These are phyloP conservation scores for Candida awuae DNA, from an alignment of 805 yeast species.

Conservation along the genomic window DNA sequence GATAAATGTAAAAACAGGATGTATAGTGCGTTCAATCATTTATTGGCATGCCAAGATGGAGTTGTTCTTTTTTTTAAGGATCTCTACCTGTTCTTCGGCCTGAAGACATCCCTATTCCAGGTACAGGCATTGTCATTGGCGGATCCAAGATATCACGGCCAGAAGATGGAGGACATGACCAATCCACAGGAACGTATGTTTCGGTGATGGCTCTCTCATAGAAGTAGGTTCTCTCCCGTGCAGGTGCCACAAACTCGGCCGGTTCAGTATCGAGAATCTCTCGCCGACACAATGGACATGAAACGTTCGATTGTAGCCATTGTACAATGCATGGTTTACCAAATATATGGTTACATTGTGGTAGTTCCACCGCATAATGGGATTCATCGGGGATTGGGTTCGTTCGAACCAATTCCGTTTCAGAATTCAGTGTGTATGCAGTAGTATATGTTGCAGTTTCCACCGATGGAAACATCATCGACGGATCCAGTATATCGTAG, in stretches of 20 bases:
- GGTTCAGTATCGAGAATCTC: slow-evolving; percentile 30
- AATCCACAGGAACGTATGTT: slow-evolving; percentile 24
- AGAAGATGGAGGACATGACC: slow-evolving; percentile 20
- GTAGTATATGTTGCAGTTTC: slow-evolving; percentile 17
- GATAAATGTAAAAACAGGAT: no score
- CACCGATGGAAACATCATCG: slow-evolving; percentile 22
- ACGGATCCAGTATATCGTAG: slow-evolving; percentile 21
- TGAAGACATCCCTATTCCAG: slow-evolving; percentile 21
- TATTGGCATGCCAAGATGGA: no score
- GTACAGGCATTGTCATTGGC: slow-evolving; percentile 22
- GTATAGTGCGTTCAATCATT: no score
- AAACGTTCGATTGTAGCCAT: slow-evolving; percentile 64
- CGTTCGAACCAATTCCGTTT: background rate
- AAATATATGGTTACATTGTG: slow-evolving; percentile 71
- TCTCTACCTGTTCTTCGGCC: slow-evolving; percentile 24
- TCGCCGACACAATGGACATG: slow-evolving; percentile 81
- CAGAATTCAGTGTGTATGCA: background rate
- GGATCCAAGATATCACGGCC: slow-evolving; percentile 22
- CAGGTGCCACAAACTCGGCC: slow-evolving; percentile 10
- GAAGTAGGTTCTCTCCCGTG: slow-evolving; percentile 11
- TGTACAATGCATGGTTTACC: slow-evolving; percentile 71
- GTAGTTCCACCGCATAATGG: slow-evolving; percentile 64
- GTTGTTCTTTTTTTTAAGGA: slow-evolving; percentile 4
- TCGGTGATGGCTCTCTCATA: slow-evolving; percentile 27
- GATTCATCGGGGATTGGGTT: background rate